These are phyloP conservation scores for Cadophora gregata DNA, from an alignment of 2,329 filamentous ascomycete species.

Conservation along the genomic window DNA sequence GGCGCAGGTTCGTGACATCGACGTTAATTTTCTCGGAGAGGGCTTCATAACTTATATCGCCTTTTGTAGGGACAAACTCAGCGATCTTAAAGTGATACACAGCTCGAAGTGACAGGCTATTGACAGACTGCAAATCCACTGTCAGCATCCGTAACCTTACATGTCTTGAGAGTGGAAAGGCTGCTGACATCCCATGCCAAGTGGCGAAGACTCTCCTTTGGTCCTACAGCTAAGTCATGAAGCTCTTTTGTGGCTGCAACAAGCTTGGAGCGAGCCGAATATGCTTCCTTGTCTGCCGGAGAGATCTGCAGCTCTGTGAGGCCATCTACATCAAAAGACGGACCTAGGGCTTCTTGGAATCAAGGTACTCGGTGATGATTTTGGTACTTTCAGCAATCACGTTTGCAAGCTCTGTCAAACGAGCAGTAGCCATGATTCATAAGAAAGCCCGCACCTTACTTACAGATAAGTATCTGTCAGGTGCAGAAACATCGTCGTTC, in stretches of 20 bases:
- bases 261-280: slow-evolving; percentile 5
- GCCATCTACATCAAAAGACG: background rate
- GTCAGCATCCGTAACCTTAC: background rate
- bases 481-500: background rate
- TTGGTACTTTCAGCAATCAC: slow-evolving; percentile 8
- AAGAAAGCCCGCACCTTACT: background rate
- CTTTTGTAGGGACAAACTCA: background rate
- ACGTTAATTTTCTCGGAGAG: background rate
- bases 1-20: background rate
- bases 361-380: slow-evolving; percentile 8
- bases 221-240: slow-evolving; percentile 15
- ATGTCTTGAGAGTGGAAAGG: slow-evolving; percentile 9
- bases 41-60: background rate
- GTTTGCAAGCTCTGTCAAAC: slow-evolving; percentile 15
- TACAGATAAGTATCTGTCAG: background rate
- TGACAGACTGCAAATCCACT: background rate
- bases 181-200: slow-evolving; percentile 21
- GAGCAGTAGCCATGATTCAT: slow-evolving; percentile 3
- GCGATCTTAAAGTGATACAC: background rate
- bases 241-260: slow-evolving; percentile 18
- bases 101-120: background rate
- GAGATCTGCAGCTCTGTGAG: background rate
- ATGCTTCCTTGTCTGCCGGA: slow-evolving; percentile 13
- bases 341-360: background rate
- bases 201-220: slow-evolving; percentile 17